phyloP scores from a whole-genome alignment of 306 rosid genomes.

The Malus orientalis region DNA sequence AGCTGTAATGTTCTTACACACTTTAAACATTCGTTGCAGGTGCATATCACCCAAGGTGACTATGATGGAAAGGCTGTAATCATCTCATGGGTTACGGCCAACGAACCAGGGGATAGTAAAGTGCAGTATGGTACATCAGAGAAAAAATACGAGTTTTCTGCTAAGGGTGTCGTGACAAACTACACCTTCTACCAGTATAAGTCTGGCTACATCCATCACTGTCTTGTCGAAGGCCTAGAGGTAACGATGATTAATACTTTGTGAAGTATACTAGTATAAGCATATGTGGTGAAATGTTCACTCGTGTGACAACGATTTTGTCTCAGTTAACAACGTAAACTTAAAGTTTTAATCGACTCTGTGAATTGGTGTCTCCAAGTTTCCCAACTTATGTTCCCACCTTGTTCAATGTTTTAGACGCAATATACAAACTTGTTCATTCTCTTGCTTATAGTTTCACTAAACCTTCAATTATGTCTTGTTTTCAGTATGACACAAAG shows the following conservation, averaged over 20 bases:
- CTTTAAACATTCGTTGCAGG: conserved; percentile 36
- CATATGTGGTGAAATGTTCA: background rate
- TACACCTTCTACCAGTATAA: conserved; percentile 72
- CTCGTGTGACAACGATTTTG: background rate
- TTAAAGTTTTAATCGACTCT: background rate
- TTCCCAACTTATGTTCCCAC: background rate
- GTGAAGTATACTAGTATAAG: background rate
- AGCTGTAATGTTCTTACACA: conserved; percentile 1
- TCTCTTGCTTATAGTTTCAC: background rate
- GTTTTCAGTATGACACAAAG: conserved; percentile 64
- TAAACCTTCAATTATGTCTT: background rate
- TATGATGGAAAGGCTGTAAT: conserved; percentile 88
- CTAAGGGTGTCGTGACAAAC: conserved; percentile 46
- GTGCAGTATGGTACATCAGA: conserved; percentile 60
- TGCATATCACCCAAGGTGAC: conserved; percentile 96
- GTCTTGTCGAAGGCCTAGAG: conserved; percentile 70
- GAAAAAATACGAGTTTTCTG: conserved; percentile 32
- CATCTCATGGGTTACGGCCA: conserved; percentile 79
- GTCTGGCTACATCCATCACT: conserved; percentile 90
- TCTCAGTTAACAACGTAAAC: background rate
- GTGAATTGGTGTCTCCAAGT: background rate
- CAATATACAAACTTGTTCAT: background rate
- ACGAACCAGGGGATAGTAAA: conserved; percentile 52
- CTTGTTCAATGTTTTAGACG: background rate
- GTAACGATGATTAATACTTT: conserved; percentile 26